Base-by-base conservation (phyloP, 2,329 filamentous ascomycete genomes). In the Cordyceps militaris region DNA sequence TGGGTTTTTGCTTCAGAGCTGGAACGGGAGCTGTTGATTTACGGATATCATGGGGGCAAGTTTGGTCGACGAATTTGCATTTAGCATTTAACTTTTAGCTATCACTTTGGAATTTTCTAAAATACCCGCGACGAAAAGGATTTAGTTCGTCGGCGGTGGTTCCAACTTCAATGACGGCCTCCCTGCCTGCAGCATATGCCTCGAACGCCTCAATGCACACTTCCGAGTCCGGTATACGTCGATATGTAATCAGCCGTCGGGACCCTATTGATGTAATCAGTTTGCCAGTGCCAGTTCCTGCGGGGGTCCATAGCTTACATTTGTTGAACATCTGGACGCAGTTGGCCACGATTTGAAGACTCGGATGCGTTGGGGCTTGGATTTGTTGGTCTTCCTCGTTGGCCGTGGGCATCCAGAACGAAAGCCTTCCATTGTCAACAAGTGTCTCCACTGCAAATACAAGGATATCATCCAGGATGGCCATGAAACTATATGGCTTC, bases 381-480 rank as follows among this genome's bases (percentile, higher is more conserved):
- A 96, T 83, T 67, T 93, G 88, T 59, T 87, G 82, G 49, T 90
- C 81, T 65, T 91, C 82, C 63, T 91, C 82, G 67, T 90, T 91
- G 28, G 91, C 87, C 0, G 91, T 96, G 0, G 94, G 94, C 89
- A 97, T 96, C 94, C 94, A 99, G 77, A 99, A 95, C 8, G 88
- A 89, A 10, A 99, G 71, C 28, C 94, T 80, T 0, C 91, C 94
- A 61, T 84, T 74, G 54, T 90, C 85, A 8, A 96, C 89, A 1
- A 99, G 78, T 1, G 86, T 89, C 13, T 82, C 77, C 1, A 85
- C 81, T 5, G 91, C 86, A 67, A 99, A 97, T 21, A 85, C 80
- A 6, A 97, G 80, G 54, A 99, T 91, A 69, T 97, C 91, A 66
- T 91, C 86, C 21, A 97, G 80, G 84, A 99, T 91, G 6, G 89